These are phyloP conservation scores for Solanum habrochaites DNA, from an alignment of 257 asterid species.

Conservation along the genomic window DNA sequence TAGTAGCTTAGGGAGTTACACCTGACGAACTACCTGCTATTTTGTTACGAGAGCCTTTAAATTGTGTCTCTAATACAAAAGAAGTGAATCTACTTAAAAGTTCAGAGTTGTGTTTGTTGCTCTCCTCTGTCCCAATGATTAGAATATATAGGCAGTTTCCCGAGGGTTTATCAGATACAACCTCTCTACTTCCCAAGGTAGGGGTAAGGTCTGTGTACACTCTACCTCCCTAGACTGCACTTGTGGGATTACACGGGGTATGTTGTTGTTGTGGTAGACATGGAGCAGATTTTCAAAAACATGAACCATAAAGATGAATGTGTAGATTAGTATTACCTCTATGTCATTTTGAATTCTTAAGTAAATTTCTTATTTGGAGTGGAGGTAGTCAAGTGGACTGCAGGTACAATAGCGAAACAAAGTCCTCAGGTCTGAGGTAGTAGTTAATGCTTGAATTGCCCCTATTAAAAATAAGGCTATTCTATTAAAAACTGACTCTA, in stretches of 20 bases:
- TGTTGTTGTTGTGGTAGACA: not conserved
- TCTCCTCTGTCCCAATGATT: not conserved
- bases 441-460: not conserved
- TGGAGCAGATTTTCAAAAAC: not conserved
- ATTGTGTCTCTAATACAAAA: not conserved
- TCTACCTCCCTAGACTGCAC: not conserved
- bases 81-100: not conserved
- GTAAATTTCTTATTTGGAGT: not conserved
- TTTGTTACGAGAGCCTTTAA: not conserved
- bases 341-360: not conserved
- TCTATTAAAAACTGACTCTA: not conserved
- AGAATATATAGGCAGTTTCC: not conserved
- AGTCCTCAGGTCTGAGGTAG: not conserved
- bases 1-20: not conserved
- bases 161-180: not conserved
- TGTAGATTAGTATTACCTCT: not conserved
- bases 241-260: not conserved
- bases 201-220: not conserved
- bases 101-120: not conserved
- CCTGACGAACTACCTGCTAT: not conserved
- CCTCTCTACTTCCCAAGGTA: not conserved
- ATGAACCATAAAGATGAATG: not conserved
- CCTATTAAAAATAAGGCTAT: not conserved
- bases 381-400: not conserved
- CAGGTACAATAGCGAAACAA: not conserved